A percentile compares a stretch with the other conserved stretches of the same genome.
phyloP scores from a whole-genome alignment of 805 yeast species.

The Barnettozyma siamensis region DNA sequence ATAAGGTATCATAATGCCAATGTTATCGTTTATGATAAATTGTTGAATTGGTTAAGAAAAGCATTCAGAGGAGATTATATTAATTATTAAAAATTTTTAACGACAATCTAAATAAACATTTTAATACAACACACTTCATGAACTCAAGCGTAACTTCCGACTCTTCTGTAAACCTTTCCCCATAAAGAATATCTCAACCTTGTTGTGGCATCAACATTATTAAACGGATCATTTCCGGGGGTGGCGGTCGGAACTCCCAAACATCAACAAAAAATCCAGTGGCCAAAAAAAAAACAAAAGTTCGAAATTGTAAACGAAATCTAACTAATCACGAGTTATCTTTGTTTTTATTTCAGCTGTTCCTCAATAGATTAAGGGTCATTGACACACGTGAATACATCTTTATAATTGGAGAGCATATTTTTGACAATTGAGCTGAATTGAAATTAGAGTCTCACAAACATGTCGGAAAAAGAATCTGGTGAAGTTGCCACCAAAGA shows the following conservation, averaged over 20 bases:
- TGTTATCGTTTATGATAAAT: constrained; percentile 60
- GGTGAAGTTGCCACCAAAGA: constrained; percentile 25
- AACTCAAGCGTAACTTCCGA: no score
- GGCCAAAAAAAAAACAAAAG: constrained; percentile 4
- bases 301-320: neutral
- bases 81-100: neutral
- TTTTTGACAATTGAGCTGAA: neutral
- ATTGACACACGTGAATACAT: no score
- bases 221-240: no score
- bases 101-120: no score
- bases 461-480: constrained; percentile 14
- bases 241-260: constrained; percentile 1
- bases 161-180: no score
- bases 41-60: constrained; percentile 55
- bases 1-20: constrained; percentile 71
- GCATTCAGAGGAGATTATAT: constrained; percentile 48
- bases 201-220: no score
- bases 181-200: no score
- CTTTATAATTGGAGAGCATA: neutral
- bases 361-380: no score
- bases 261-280: constrained; percentile 5
- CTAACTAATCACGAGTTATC: no score
- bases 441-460: neutral
- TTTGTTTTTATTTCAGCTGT: no score
- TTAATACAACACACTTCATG: no score